Evolutionary conservation across 108 stramenopile genomes (phyloP).

Genomic region (Cylindrotheca closterium): DNA sequence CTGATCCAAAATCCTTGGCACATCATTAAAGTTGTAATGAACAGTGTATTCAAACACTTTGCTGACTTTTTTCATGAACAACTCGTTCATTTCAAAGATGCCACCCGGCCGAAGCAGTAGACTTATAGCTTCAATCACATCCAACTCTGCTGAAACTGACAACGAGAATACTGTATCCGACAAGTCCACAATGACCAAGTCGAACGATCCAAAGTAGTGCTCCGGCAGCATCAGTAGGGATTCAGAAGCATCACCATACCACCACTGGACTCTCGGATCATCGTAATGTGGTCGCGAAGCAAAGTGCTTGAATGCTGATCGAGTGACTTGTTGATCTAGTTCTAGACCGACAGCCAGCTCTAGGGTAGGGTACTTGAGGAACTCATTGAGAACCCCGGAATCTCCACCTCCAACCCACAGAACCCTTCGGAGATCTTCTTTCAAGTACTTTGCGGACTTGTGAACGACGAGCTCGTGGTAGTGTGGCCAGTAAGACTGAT

Average conservation of each 20-base stretch:
- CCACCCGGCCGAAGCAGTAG: conserved; percentile 46
- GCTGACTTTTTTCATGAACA: conserved; percentile 16
- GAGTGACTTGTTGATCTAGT: conserved; percentile 56
- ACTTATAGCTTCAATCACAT: conserved; percentile 51
- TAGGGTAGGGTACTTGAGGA: conserved; percentile 50
- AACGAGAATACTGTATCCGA: conserved; percentile 49
- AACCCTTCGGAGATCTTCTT: conserved; percentile 19
- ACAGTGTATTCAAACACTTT: conserved; percentile 25
- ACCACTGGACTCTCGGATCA: conserved; percentile 61
- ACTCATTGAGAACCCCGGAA: conserved; percentile 56
- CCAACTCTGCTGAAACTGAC: conserved; percentile 51
- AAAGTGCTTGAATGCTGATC: conserved; percentile 50
- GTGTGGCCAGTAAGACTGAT: conserved; percentile 51
- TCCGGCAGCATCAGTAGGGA: conserved; percentile 47
- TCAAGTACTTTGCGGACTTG: conserved; percentile 52
- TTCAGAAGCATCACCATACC: conserved; percentile 68
- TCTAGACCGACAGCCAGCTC: conserved; percentile 61
- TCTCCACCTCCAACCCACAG: conserved; percentile 62
- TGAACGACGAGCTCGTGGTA: conserved; percentile 67
- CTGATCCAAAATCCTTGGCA: conserved; percentile 34
- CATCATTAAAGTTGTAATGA: conserved; percentile 18
- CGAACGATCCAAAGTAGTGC: conserved; percentile 58
- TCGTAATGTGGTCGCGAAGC: conserved; percentile 58
- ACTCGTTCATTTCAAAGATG: conserved; percentile 59
- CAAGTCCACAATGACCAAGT: conserved; percentile 61